Evolutionary conservation across 2,329 filamentous ascomycete species (phyloP), one percentile per base, ranked within the genome.

Genomic region (Aspergillus sp.): DNA sequence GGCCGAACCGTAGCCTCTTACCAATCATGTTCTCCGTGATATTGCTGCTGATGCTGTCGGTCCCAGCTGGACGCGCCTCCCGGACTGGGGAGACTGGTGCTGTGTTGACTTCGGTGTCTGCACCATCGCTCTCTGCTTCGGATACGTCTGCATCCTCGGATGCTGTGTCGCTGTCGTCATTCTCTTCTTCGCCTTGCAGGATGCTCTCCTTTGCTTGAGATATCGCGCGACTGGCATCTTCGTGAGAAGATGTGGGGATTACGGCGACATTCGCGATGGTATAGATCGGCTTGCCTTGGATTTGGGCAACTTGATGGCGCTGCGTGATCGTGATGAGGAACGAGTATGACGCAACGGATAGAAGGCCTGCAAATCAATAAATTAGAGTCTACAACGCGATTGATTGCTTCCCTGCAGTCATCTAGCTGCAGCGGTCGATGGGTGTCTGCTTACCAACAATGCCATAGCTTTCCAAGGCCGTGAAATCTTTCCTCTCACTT

Each of bases 1-100:
- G 83, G 4, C 93, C 93, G 72, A 97, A 98, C 61, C 87, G 87
- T 0, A 93, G 92, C 65, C 86, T 89, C 56, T 85, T 87, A 38
- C 87, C 85, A 53, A 97, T 93, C 1, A 98, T 93, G 76, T 98
- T 90, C 73, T 96, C 87, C 0, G 89, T 91, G 58, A 97, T 87
- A 64, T 88, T 92, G 48, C 44, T 54, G 15, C 70, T 73, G 36
- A 72, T 64, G 17, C 68, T 72, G n/a, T 68, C 72, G 36, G 71
- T 71, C 38, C 74, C 61, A 62, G 59, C 32, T 34, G 67, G 66
- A 3, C 49, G 56, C 22, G 53, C 57, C 49, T 69, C 66, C 43
- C 61, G 67, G 11, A 62, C 61, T 3, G 69, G 69, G 1, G 71
- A 71, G 11, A 67, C 56, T 52, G 69, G 61, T 38, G 53, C 57